phyloP scores from a whole-genome alignment of 768 basidiomycete genomes.

The Chalciporus piperatus region DNA sequence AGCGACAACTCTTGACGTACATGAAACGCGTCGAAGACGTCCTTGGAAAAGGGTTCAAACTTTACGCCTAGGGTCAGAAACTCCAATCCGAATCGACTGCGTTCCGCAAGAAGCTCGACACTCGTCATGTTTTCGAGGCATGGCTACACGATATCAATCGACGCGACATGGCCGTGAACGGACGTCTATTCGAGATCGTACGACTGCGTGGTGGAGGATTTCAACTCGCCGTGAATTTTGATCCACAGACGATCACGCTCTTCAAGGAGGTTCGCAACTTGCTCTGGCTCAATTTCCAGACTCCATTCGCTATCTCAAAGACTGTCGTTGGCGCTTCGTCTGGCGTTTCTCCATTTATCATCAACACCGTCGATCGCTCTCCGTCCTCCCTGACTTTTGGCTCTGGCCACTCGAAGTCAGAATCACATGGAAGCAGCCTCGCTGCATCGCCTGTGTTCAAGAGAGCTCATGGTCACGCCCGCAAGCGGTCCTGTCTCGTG shows the following conservation, averaged over 20 bases:
- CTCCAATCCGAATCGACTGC: slow-evolving; percentile 87
- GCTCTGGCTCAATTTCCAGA: slow-evolving; percentile 90
- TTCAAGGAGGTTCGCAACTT: slow-evolving; percentile 98
- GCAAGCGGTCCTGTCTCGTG: slow-evolving; percentile 26
- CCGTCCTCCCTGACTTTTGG: slow-evolving; percentile 39
- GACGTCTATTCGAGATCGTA: slow-evolving; percentile 90
- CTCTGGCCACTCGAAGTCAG: slow-evolving; percentile 31
- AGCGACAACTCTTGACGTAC: slow-evolving; percentile 90
- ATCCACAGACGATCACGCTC: slow-evolving; percentile 95
- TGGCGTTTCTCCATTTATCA: slow-evolving; percentile 26
- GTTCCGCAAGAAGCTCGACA: slow-evolving; percentile 96
- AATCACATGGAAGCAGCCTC: slow-evolving; percentile 20
- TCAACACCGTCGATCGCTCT: slow-evolving; percentile 16
- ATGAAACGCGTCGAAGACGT: slow-evolving; percentile 99
- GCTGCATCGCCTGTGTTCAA: slow-evolving; percentile 36
- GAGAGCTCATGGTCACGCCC: slow-evolving; percentile 21
- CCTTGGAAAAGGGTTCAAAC: slow-evolving; percentile 96
- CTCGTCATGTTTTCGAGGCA: slow-evolving; percentile 89
- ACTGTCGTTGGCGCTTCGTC: slow-evolving; percentile 22
- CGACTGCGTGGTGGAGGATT: slow-evolving; percentile 68
- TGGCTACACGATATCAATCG: slow-evolving; percentile 96
- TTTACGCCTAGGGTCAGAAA: slow-evolving; percentile 98
- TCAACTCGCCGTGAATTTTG: slow-evolving; percentile 95
- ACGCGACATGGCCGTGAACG: slow-evolving; percentile 88
- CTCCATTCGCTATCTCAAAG: slow-evolving; percentile 11